Evolutionary conservation across 2,329 filamentous ascomycete genomes (phyloP), one percentile per base, ranked within the genome.

Genomic region (Cytospora piceae): DNA sequence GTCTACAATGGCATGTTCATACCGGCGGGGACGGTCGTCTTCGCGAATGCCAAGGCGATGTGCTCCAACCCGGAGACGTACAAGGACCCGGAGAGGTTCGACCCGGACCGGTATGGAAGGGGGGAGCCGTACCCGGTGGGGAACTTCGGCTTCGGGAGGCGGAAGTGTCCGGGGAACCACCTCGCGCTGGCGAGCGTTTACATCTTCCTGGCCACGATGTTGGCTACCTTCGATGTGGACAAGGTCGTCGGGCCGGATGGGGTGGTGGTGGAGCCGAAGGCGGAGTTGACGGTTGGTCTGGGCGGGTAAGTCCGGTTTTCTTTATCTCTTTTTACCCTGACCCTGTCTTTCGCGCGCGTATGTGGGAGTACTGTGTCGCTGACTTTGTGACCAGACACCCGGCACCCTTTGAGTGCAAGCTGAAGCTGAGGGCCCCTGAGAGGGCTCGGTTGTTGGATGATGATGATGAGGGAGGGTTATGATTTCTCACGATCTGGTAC

Each of bases 1-100:
- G 76, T 81, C 14, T 88, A 87, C 70, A 76, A 83, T 24, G 85
- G 81, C 39, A 83, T 85, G 73, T 80, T 81, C 65, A 86, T 88
- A 58, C 85, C 84, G 12, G 82, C 81, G n/a, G 86, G 85, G 3
- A 77, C 78, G 6, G 72, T 79, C 22, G 72, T 66, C n/a, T 67
- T 67, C 55, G 64, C 65, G 3, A 83, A 81, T 61, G 73, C 76
- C n/a, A 73, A 75, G 15, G 79, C 79, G 58, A 85, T 82, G 78
- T 79, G 76, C 29, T 75, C 76, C 49, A 76, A 85, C 67, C 69
- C 77, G 58, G 58, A 63, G 4, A 72, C 76, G 2, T 84, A 83
- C 73, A 64, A 61, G 4, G 67, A 81, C 58, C 80, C 82, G 1
- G 76, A 80, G 24, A 65, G 64, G 8, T 84, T 84, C 69, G 75